A percentile compares a stretch with the other conserved stretches of the same genome.
These are phyloP conservation scores for Eimeria praecox DNA, from an alignment of 169 alveolate genomes.

Conservation along the genomic window DNA sequence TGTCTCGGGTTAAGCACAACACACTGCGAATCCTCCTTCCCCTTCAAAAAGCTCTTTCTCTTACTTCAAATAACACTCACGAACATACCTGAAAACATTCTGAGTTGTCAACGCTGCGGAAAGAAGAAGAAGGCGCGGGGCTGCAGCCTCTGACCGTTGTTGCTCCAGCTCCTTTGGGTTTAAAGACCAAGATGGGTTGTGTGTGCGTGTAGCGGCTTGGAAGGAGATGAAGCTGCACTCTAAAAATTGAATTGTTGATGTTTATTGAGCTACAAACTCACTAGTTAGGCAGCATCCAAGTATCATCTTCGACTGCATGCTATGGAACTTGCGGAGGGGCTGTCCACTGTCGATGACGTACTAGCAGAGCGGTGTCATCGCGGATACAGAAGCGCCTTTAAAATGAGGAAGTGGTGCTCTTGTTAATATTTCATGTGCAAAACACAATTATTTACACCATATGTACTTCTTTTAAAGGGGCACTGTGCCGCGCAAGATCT, in stretches of 20 bases:
- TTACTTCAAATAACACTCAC: background rate
- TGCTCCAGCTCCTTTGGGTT: background rate
- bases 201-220: background rate
- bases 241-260: background rate
- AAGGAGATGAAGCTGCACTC: background rate
- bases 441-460: background rate
- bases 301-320: background rate
- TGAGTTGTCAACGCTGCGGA: background rate
- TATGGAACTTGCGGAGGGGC: background rate
- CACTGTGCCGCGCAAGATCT: background rate
- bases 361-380: background rate
- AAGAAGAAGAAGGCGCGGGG: background rate
- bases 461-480: background rate
- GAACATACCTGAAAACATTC: background rate
- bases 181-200: background rate
- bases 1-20: background rate
- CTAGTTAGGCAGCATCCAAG: background rate
- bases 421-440: background rate
- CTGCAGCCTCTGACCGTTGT: slow-evolving; percentile 1
- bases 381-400: background rate
- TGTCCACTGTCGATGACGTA: background rate
- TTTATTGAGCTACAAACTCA: background rate
- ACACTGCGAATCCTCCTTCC: background rate
- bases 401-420: background rate
- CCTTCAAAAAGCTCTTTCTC: background rate